Percentiles rank a stretch among this genome's conserved stretches.
Conservation (phyloP, 2,329 filamentous ascomycete species). For the Phyllosticta citriasiana region DNA sequence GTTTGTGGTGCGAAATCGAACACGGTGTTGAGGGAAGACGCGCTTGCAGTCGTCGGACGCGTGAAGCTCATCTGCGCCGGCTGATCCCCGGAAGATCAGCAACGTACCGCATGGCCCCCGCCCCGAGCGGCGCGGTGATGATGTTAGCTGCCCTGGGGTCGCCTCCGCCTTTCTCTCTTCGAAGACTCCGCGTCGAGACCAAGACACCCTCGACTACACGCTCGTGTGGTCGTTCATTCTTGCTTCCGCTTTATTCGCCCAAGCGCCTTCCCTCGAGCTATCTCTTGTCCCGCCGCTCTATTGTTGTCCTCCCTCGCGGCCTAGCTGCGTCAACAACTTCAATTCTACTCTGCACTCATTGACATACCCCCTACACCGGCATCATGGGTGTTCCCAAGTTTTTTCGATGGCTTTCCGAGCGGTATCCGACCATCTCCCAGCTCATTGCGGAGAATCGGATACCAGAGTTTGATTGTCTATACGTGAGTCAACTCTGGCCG, state of each 20-base stretch:
- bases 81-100: not conserved
- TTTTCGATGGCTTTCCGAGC: slow-evolving; percentile 98
- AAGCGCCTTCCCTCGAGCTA: not conserved
- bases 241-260: not conserved
- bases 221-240: not conserved
- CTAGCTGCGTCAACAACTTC: not conserved
- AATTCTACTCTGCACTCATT: not conserved
- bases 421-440: slow-evolving; percentile 96
- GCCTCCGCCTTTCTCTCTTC: slow-evolving; percentile 1
- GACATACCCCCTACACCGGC: slow-evolving; percentile 13
- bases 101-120: not conserved
- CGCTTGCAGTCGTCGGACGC: slow-evolving; percentile 2
- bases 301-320: not conserved
- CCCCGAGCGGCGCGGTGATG: not conserved
- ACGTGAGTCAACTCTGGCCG: slow-evolving; percentile 42
- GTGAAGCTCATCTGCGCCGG: not conserved
- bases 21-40: not conserved
- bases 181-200: slow-evolving; percentile 13
- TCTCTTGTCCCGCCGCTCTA: not conserved
- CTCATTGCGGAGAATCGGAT: slow-evolving; percentile 98
- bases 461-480: slow-evolving; percentile 96
- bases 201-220: slow-evolving; percentile 10
- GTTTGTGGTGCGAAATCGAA: not conserved
- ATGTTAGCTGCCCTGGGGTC: slow-evolving; percentile 3
- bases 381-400: slow-evolving; percentile 75